phyloP scores from a whole-genome alignment of 768 basidiomycete species.

The Xerocomus potaroensis region DNA sequence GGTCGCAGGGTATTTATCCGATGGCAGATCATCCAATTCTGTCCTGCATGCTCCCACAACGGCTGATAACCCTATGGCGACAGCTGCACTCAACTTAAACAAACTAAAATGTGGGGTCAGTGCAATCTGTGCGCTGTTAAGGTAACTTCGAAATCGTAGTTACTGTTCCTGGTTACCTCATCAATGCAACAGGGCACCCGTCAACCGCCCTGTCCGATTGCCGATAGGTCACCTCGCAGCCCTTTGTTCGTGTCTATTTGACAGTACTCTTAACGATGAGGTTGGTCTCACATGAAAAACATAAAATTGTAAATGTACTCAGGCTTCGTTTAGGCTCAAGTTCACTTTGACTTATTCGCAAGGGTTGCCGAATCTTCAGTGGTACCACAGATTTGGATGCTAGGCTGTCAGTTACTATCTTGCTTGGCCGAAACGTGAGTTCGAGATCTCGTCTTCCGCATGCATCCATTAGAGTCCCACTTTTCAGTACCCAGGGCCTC shows the following conservation, averaged over 20 bases:
- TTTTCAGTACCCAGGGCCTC: conserved; percentile 46
- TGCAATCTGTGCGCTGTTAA: conserved; percentile 52
- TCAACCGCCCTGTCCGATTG: conserved; percentile 59
- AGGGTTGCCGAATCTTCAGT: conserved; percentile 50
- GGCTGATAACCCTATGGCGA: conserved; percentile 44
- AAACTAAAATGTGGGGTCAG: conserved; percentile 51
- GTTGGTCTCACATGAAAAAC: conserved; percentile 23
- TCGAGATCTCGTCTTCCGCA: not conserved
- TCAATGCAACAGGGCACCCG: conserved; percentile 39
- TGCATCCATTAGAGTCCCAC: not conserved
- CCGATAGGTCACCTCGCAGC: conserved; percentile 62
- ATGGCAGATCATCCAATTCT: conserved; percentile 7
- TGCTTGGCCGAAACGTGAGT: conserved; percentile 48
- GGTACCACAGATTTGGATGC: conserved; percentile 44
- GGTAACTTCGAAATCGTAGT: conserved; percentile 32
- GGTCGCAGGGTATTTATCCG: conserved; percentile 2
- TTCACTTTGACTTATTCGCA: conserved; percentile 45
- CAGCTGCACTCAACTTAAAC: conserved; percentile 56
- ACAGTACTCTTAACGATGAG: conserved; percentile 44
- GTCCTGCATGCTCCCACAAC: conserved; percentile 13
- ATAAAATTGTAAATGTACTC: conserved; percentile 3
- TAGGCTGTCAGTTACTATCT: conserved; percentile 49
- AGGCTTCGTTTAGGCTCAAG: conserved; percentile 38
- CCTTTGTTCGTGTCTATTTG: conserved; percentile 49
- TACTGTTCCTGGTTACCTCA: conserved; percentile 1